Evolutionary conservation across 1,139 yeast genomes (phyloP), one percentile per base, ranked within the genome.

Genomic region (Diutina scorzettiae): DNA sequence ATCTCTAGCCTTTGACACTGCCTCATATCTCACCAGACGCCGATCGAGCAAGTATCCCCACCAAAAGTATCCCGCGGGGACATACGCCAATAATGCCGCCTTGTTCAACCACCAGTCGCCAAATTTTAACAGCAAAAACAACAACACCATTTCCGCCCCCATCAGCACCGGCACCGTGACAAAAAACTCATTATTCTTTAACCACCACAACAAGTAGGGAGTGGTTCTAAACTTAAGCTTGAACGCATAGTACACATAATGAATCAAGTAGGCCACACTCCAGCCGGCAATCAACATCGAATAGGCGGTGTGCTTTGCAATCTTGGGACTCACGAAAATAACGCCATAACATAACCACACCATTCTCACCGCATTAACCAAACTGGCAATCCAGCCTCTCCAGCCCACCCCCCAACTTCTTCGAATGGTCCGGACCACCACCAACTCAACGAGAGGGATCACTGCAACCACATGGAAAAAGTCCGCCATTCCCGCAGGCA

Each of bases 401-500:
- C 43, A 43, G 7, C 37, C 32, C 8, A 25, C 16, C 6, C 41
- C 17, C 40, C 43, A 42, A n/a, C 12, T 28, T 2, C 23, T 6
- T 8, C 46, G 46, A 16, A 54, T 44, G 2, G 51, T 34, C 42
- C 57, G 56, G 9, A 56, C 53, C 28, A 62, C 42, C 18, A 59
- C 43, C 40, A 59, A 51, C 4, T 59, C 62, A 1, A 59, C 42
- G 18, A 64, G 48, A 4, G 73, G 72, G 5, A 59, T 46, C 29
- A 63, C 46, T 2, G 73, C 52, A 19, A 68, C 67, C n/a, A 62
- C 60, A 43, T 71, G 73, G 49, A 76, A 73, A 59, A 76, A 77
- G 49, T 74, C 81, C 41, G 82, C 83, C 12, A 80, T 76, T 1
- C 86, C 86, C 7, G 81, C 84, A 1, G 85, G 81, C 24, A 80